Percentiles rank a stretch among this genome's conserved stretches.
Evolutionary conservation across 2,329 filamentous ascomycete genomes (phyloP).

Genomic region (Epichloe sibirici): DNA sequence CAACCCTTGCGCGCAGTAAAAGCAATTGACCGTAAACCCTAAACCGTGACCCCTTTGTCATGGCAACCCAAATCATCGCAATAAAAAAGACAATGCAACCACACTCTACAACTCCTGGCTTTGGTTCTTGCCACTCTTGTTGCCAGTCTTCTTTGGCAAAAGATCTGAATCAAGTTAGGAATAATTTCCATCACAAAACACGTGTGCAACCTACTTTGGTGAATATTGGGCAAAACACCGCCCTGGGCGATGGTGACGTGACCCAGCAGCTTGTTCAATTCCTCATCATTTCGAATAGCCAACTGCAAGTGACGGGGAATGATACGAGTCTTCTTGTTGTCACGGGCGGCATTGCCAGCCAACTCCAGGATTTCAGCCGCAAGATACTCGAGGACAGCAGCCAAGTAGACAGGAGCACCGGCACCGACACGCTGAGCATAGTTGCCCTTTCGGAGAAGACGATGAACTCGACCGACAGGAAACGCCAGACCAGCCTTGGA

Average conservation of each 20-base stretch:
- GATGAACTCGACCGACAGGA: conserved; percentile 97
- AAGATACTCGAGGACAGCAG: conserved; percentile 95
- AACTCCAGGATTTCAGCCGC: conserved; percentile 98
- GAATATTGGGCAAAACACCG: conserved; percentile 94
- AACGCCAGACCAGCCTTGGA: conserved; percentile 99
- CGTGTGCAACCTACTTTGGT: conserved; percentile 63
- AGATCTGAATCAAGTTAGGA: conserved; percentile 57
- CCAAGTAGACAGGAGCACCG: conserved; percentile 92
- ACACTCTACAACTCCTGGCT: conserved; percentile 83
- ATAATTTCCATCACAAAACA: neutral
- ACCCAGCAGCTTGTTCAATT: conserved; percentile 96
- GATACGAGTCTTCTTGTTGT: conserved; percentile 99
- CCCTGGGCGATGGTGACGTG: conserved; percentile 96
- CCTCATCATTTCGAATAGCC: conserved; percentile 98
- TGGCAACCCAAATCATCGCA: conserved; percentile 58
- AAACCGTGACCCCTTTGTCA: conserved; percentile 70
- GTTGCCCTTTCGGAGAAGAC: conserved; percentile 98
- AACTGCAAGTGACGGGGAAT: conserved; percentile 98
- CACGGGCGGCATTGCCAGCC: conserved; percentile 94
- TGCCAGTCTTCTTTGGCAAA: conserved; percentile 96
- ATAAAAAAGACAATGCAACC: conserved; percentile 37
- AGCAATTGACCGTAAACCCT: conserved; percentile 54
- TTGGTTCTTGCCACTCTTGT: conserved; percentile 71
- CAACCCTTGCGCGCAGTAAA: conserved; percentile 45
- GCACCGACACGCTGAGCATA: conserved; percentile 99